phyloP scores from a whole-genome alignment of 176 grass and related monocot species.

The Triticum monococcum region DNA sequence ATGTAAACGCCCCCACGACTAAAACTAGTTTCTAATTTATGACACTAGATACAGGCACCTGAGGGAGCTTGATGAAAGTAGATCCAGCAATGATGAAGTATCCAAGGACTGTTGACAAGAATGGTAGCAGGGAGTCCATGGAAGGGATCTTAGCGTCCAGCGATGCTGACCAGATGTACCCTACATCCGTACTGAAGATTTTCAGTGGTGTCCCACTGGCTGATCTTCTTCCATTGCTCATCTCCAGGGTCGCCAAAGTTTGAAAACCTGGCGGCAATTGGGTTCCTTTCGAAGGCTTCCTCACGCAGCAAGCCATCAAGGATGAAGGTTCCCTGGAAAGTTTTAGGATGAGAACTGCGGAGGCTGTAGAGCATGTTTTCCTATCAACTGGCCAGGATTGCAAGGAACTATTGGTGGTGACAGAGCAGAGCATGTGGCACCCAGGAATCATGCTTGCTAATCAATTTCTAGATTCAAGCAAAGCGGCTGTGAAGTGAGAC shows the following conservation, averaged over 20 bases:
- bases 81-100: constrained; percentile 74
- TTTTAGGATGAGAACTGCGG: neutral
- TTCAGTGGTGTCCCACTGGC: constrained; percentile 40
- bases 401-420: neutral
- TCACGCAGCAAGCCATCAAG: neutral
- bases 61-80: constrained; percentile 74
- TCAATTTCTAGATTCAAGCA: neutral
- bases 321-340: neutral
- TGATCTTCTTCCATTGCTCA: constrained; percentile 15
- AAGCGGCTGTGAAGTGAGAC: neutral
- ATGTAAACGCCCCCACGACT: neutral
- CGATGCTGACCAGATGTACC: constrained; percentile 41
- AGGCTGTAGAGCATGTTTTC: neutral
- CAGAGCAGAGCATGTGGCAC: neutral
- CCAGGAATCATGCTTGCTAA: neutral
- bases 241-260: neutral
- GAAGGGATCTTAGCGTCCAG: constrained; percentile 29
- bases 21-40: constrained; percentile 1
- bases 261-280: neutral
- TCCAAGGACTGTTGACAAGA: constrained; percentile 76
- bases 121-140: constrained; percentile 56
- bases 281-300: neutral
- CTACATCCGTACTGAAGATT: constrained; percentile 42
- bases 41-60: constrained; percentile 49
- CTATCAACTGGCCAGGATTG: neutral